phyloP scores from a whole-genome alignment of 306 rosid genomes.

The Senna siamea region DNA sequence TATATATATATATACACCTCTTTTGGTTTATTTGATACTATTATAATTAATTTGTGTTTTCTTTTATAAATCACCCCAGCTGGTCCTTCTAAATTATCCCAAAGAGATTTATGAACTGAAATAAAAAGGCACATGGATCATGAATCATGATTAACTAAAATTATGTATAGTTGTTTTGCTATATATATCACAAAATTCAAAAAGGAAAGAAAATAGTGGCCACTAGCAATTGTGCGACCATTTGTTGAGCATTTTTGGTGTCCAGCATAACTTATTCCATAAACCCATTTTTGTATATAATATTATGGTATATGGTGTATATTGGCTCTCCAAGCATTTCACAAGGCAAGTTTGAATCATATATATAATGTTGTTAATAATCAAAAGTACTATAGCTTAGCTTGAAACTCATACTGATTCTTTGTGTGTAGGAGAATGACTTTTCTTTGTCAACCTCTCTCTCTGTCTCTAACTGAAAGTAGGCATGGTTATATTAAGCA shows the following conservation, averaged over 20 bases:
- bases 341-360: neutral
- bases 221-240: neutral
- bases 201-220: neutral
- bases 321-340: neutral
- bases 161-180: no score
- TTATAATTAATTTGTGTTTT: no score
- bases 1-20: no score
- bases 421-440: neutral
- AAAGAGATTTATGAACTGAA: neutral
- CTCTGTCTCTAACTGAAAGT: neutral
- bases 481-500: slow-evolving; percentile 10
- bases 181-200: neutral
- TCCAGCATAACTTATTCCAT: slow-evolving; percentile 13
- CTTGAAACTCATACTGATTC: neutral
- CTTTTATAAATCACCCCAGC: neutral
- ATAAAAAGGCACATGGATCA: neutral
- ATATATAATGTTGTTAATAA: neutral
- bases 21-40: no score
- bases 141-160: neutral
- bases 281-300: neutral
- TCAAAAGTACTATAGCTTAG: neutral
- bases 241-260: neutral
- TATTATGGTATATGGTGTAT: neutral
- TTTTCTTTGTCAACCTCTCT: neutral
- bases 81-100: neutral